Evolutionary conservation across 1,284 basidiomycete genomes (phyloP).

Genomic region (Austroboletus novae-zelandiae): DNA sequence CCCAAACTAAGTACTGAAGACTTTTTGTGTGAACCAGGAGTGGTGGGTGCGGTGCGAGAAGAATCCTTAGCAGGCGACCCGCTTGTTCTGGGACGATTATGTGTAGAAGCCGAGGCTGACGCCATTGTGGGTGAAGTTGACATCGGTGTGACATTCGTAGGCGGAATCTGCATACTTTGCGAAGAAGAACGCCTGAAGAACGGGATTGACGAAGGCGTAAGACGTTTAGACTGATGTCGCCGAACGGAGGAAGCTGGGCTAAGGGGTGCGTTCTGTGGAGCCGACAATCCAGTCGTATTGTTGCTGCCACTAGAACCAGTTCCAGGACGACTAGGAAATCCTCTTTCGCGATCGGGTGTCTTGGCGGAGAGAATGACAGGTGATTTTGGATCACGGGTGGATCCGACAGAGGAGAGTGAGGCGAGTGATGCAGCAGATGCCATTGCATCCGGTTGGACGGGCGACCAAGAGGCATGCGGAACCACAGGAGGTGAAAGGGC

Average conservation of each 20-base stretch:
- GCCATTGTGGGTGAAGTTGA: constrained; percentile 57
- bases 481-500: constrained; percentile 42
- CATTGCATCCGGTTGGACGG: constrained; percentile 71
- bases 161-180: constrained; percentile 72
- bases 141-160: constrained; percentile 33
- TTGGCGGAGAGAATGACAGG: constrained; percentile 38
- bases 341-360: constrained; percentile 54
- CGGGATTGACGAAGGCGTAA: constrained; percentile 93
- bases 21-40: constrained; percentile 67
- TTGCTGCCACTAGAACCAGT: constrained; percentile 73
- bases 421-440: constrained; percentile 67
- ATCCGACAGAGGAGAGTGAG: constrained; percentile 71
- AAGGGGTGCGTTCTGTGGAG: constrained; percentile 53
- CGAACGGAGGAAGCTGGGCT: constrained; percentile 68
- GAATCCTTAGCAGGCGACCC: constrained; percentile 54
- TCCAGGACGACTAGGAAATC: constrained; percentile 58
- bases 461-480: constrained; percentile 57
- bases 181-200: constrained; percentile 94
- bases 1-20: constrained; percentile 74
- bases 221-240: constrained; percentile 68
- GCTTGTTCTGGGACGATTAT: constrained; percentile 39
- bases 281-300: constrained; percentile 51
- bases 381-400: constrained; percentile 47
- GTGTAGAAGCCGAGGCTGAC: constrained; percentile 40
- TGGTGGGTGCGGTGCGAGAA: constrained; percentile 51